A percentile compares a stretch with the other conserved stretches of the same genome.
Conservation (phyloP, 2,329 filamentous ascomycete species). For the Cladosporium sp. region DNA sequence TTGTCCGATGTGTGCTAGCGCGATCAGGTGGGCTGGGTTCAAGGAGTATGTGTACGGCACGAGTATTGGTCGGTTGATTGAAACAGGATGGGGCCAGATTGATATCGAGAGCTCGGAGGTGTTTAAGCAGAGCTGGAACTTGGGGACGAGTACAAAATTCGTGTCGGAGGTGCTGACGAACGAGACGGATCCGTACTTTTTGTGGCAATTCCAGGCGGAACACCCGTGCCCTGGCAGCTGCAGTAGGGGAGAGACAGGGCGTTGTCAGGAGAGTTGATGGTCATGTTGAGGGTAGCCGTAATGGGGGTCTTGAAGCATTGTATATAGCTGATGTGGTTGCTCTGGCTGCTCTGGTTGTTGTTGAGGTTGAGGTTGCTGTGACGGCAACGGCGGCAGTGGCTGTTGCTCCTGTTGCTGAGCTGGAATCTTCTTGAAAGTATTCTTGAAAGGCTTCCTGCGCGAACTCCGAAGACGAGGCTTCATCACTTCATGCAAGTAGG, state of each 20-base stretch:
- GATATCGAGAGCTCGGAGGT: conserved; percentile 48
- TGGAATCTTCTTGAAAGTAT: neutral
- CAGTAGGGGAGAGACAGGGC: conserved; percentile 17
- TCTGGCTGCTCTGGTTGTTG: neutral
- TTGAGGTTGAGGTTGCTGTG: neutral
- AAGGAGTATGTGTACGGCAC: conserved; percentile 58
- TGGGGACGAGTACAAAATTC: conserved; percentile 42
- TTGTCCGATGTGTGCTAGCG: conserved; percentile 60
- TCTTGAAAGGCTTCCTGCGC: neutral
- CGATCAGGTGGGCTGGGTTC: conserved; percentile 58
- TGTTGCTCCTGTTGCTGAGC: neutral
- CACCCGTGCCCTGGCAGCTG: conserved; percentile 40
- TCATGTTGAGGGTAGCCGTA: neutral
- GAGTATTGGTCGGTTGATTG: conserved; percentile 48
- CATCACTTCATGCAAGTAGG: neutral
- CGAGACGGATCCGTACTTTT: conserved; percentile 57
- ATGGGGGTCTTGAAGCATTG: neutral
- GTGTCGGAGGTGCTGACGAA: conserved; percentile 50
- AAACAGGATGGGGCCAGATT: conserved; percentile 55
- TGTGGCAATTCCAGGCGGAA: conserved; percentile 53
- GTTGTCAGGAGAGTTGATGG: neutral
- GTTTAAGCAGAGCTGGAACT: conserved; percentile 46
- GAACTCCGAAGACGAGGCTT: neutral
- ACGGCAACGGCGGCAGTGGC: neutral
- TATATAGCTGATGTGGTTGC: neutral